Evolutionary conservation across 495 filamentous ascomycete genomes (phyloP).

Genomic region (Penicillium cinerascens): DNA sequence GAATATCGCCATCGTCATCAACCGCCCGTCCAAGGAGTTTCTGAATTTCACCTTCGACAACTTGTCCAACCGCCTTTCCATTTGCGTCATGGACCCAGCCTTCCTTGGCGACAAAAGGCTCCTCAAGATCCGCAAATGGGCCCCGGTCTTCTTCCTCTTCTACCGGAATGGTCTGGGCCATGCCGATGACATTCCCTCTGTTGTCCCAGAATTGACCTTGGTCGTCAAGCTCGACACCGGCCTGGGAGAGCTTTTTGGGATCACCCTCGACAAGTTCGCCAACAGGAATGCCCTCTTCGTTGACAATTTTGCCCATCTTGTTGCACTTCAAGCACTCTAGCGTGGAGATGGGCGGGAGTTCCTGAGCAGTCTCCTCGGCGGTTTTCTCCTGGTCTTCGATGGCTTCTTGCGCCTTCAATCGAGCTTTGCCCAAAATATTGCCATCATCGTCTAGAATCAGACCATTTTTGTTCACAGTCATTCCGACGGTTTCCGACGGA

Average conservation of each 20-base stretch:
- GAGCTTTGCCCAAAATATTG: neutral
- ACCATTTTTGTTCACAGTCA: neutral
- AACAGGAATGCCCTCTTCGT: slow-evolving; percentile 4
- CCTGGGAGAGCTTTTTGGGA: too few relatives aligned
- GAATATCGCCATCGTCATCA: slow-evolving; percentile 56
- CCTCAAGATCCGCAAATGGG: slow-evolving; percentile 54
- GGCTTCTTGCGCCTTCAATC: neutral
- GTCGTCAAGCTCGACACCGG: too few relatives aligned
- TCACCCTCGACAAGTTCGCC: too few relatives aligned
- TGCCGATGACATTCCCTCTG: too few relatives aligned
- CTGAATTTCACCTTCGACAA: slow-evolving; percentile 52
- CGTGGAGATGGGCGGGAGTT: too few relatives aligned
- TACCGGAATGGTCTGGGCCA: slow-evolving; percentile 9
- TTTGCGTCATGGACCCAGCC: slow-evolving; percentile 52
- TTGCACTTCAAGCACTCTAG: slow-evolving; percentile 20
- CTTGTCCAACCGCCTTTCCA: slow-evolving; percentile 47
- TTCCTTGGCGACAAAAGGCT: slow-evolving; percentile 46
- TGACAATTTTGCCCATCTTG: slow-evolving; percentile 50
- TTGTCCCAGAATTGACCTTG: too few relatives aligned
- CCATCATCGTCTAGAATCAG: neutral
- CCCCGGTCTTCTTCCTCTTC: slow-evolving; percentile 49
- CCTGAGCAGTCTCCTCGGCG: too few relatives aligned
- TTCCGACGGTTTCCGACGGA: neutral
- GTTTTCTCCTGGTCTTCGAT: too few relatives aligned
- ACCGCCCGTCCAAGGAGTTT: slow-evolving; percentile 51